These are phyloP conservation scores for Trametes elegans DNA, from an alignment of 768 basidiomycete species.

Conservation along the genomic window DNA sequence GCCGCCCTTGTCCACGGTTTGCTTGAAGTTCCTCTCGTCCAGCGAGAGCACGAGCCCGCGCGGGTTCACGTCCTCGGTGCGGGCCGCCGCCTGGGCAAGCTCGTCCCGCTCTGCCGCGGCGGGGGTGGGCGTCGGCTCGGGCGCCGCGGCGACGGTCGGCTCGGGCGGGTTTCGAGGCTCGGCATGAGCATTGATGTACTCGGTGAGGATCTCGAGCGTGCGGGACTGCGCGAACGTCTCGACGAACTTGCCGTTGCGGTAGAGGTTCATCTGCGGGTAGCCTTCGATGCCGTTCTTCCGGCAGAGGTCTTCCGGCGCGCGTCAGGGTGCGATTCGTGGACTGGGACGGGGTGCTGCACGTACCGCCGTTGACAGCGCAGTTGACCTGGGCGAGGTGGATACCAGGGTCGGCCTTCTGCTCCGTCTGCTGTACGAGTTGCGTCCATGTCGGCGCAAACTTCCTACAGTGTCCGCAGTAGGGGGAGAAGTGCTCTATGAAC, in stretches of 20 bases:
- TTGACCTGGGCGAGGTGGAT: slow-evolving; percentile 81
- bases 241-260: slow-evolving; percentile 59
- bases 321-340: neutral
- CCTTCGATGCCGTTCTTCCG: slow-evolving; percentile 59
- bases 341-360: slow-evolving; percentile 28
- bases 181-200: slow-evolving; percentile 51
- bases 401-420: slow-evolving; percentile 43
- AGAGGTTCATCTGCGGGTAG: slow-evolving; percentile 79
- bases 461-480: slow-evolving; percentile 79
- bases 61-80: slow-evolving; percentile 33
- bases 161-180: slow-evolving; percentile 23
- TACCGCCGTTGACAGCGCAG: slow-evolving; percentile 75
- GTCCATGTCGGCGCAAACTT: slow-evolving; percentile 83
- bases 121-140: slow-evolving; percentile 28
- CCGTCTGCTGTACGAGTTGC: slow-evolving; percentile 52
- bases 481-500: slow-evolving; percentile 88
- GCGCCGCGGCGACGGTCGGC: slow-evolving; percentile 32
- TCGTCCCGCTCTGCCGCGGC: slow-evolving; percentile 26
- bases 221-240: slow-evolving; percentile 56
- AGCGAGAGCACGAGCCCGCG: slow-evolving; percentile 40
- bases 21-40: slow-evolving; percentile 48
- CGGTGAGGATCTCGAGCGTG: slow-evolving; percentile 50
- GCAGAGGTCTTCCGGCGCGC: slow-evolving; percentile 67
- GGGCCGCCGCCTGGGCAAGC: slow-evolving; percentile 30
- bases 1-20: slow-evolving; percentile 42